Evolutionary conservation across 306 rosid genomes (phyloP).

Genomic region (Astragalus membranaceus): DNA sequence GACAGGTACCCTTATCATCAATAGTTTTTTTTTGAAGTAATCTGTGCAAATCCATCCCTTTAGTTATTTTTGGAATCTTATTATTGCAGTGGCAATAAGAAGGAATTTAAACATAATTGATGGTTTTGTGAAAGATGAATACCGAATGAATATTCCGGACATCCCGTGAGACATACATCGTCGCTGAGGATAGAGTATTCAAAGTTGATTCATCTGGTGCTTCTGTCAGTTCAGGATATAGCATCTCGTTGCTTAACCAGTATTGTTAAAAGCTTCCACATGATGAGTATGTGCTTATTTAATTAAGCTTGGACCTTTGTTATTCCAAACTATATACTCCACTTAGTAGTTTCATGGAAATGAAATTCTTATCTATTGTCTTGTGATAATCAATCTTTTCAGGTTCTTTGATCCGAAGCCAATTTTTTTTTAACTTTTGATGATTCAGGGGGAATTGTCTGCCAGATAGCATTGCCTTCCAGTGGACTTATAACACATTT

Average conservation of each 20-base stretch:
- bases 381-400: slow-evolving; percentile 27
- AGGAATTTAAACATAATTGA: slow-evolving; percentile 59
- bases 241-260: slow-evolving; percentile 73
- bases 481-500: too few relatives aligned
- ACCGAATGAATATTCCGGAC: slow-evolving; percentile 58
- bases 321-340: slow-evolving; percentile 15
- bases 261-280: slow-evolving; percentile 88
- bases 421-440: slow-evolving; percentile 53
- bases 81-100: slow-evolving; percentile 56
- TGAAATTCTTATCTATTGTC: background rate
- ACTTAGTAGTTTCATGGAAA: slow-evolving; percentile 14
- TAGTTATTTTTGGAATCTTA: slow-evolving; percentile 9
- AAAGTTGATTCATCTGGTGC: slow-evolving; percentile 80
- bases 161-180: slow-evolving; percentile 43
- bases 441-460: slow-evolving; percentile 66
- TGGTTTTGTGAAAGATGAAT: slow-evolving; percentile 54
- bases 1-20: slow-evolving; percentile 61
- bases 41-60: slow-evolving; percentile 4
- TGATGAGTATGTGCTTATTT: slow-evolving; percentile 94
- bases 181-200: slow-evolving; percentile 56
- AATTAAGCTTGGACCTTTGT: too few relatives aligned
- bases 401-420: slow-evolving; percentile 91
- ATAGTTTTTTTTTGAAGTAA: slow-evolving; percentile 13
- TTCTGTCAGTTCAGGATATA: slow-evolving; percentile 58
- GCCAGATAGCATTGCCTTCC: slow-evolving; percentile 68